Evolutionary conservation across 2,329 filamentous ascomycete genomes (phyloP).

Genomic region (Colletotrichum sidae): DNA sequence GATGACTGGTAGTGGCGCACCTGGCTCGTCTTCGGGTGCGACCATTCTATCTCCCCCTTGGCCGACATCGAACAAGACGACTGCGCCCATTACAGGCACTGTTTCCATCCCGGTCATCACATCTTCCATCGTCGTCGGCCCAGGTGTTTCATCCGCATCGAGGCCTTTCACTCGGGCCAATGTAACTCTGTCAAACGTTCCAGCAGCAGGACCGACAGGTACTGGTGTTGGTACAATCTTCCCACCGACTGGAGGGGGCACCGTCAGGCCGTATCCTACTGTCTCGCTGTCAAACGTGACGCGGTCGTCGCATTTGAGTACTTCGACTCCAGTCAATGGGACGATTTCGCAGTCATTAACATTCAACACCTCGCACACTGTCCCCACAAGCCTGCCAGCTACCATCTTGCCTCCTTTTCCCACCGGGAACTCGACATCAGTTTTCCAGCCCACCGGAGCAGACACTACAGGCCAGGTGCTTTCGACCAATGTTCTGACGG

Average conservation of each 20-base stretch:
- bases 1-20: background rate
- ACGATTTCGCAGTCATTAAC: constrained; percentile 9
- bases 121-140: background rate
- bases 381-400: background rate
- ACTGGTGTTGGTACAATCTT: background rate
- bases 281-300: background rate
- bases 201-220: background rate
- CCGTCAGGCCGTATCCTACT: constrained; percentile 4
- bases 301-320: background rate
- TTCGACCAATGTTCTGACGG: background rate
- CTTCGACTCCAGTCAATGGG: background rate
- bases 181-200: background rate
- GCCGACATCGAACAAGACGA: constrained; percentile 21
- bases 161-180: constrained; percentile 21
- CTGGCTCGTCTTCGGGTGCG: background rate
- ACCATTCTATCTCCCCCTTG: background rate
- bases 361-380: background rate
- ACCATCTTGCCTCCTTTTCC: background rate
- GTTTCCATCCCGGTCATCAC: constrained; percentile 18
- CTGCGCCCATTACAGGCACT: constrained; percentile 14
- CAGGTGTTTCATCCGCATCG: background rate
- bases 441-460: background rate
- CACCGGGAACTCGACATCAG: constrained; percentile 3
- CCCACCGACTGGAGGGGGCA: constrained; percentile 1
- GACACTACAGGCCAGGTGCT: background rate